Evolutionary conservation across 2,329 filamentous ascomycete genomes (phyloP).

Genomic region (Epichloe brachyelytri): DNA sequence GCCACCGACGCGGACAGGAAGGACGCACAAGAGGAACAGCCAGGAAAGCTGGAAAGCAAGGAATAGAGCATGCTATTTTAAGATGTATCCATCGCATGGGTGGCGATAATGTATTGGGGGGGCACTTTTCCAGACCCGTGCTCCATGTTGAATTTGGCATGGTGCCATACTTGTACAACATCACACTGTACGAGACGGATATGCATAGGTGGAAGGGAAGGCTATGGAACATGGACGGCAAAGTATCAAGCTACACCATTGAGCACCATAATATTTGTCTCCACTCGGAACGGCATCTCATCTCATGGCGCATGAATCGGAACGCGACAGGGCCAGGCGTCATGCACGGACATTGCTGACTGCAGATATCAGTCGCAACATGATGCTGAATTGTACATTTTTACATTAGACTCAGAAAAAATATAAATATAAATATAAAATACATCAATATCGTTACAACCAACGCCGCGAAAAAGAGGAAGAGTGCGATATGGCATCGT

Average conservation of each 20-base stretch:
- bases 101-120: background rate
- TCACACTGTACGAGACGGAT: conserved; percentile 2
- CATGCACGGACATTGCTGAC: no score
- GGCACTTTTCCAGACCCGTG: background rate
- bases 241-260: conserved; percentile 1
- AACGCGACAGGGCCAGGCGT: no score
- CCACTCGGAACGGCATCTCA: background rate
- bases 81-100: background rate
- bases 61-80: background rate
- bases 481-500: background rate
- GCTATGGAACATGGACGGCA: conserved; percentile 2
- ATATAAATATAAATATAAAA: no score
- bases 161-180: conserved; percentile 7
- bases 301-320: no score
- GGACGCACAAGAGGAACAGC: conserved; percentile 9
- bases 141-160: conserved; percentile 6
- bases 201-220: background rate
- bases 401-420: background rate
- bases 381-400: no score
- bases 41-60: conserved; percentile 9
- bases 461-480: conserved; percentile 2
- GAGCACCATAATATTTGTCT: background rate
- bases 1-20: conserved; percentile 17
- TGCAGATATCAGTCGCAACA: no score
- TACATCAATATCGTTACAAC: background rate